Evolutionary conservation across 306 rosid species (phyloP), one percentile per base, ranked within the genome.

Genomic region (Cicer arietinum): DNA sequence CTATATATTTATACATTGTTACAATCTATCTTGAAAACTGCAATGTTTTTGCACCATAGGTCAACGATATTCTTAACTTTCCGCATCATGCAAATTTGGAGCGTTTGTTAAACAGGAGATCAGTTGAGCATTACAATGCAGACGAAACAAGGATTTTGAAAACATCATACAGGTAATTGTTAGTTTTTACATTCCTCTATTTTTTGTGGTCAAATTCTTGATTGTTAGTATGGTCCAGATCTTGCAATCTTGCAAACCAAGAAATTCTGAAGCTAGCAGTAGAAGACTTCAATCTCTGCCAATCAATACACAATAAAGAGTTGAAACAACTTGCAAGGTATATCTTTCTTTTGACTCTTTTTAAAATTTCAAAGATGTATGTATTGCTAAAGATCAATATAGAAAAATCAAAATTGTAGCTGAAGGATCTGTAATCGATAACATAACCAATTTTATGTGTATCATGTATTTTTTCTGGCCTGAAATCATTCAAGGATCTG

Each of bases 261-360:
- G 88, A 94, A 74, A 77, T 84, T 80, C 86, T 90, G 17, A 84
- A 86, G 69, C 76, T 91, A 44, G 98, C 97, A 8, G 89, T 84
- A 41, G 96, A 81, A 74, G 97, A 94, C 86, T 94, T 87, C 89
- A 94, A 91, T 67, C 67, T 53, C 13, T 86, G 94, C 84, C 98
- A 88, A 79, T 81, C 84, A 39, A 74, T 82, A 61, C 93, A 94
- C 22, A 79, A 6, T 1, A 75, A 87, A 76, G 97, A 94, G 87
- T 83, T 86, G 58, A 73, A 85, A 65, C 80, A 65, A 65, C 87
- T 94, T 50, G 67, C 88, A 46, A 90, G 90, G 98, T 90, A 65
- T 52, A 42, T 44, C 74, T 69, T 57, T 68, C 57, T 37, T 63
- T 52, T 43, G 20, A 7, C 51, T 58, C 30, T 20, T 35, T 45